phyloP scores from a whole-genome alignment of 176 grass and related monocot genomes.

The Oryza rufipogon region DNA sequence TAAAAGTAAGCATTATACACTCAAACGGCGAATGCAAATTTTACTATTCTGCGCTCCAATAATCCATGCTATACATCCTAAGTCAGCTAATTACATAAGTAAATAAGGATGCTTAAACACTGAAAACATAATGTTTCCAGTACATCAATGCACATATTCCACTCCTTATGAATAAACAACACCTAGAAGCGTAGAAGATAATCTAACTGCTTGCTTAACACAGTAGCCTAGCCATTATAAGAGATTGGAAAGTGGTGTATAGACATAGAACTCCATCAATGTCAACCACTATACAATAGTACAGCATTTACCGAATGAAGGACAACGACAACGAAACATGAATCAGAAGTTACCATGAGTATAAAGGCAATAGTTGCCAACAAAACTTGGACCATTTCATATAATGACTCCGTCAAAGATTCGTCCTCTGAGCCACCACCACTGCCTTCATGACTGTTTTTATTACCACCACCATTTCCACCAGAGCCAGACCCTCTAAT shows the following conservation, averaged over 20 bases:
- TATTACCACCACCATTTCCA: conserved; percentile 60
- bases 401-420: conserved; percentile 68
- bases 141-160: background rate
- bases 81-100: background rate
- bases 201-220: background rate
- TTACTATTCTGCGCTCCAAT: background rate
- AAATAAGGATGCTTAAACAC: background rate
- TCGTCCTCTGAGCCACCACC: conserved; percentile 59
- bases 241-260: conserved; percentile 5
- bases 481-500: conserved; percentile 43
- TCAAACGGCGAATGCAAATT: background rate
- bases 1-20: background rate
- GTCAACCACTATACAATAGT: background rate
- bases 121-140: background rate
- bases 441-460: conserved; percentile 48
- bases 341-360: conserved; percentile 64
- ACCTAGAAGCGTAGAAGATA: background rate
- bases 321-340: conserved; percentile 12
- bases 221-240: background rate
- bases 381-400: conserved; percentile 79
- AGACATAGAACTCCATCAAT: conserved; percentile 4
- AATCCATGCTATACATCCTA: background rate
- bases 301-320: conserved; percentile 9
- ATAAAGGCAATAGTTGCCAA: conserved; percentile 75
- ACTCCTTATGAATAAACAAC: conserved; percentile 2